Evolutionary conservation across 495 filamentous ascomycete genomes (phyloP).

Genomic region (Hyaloscypha hepaticicola): DNA sequence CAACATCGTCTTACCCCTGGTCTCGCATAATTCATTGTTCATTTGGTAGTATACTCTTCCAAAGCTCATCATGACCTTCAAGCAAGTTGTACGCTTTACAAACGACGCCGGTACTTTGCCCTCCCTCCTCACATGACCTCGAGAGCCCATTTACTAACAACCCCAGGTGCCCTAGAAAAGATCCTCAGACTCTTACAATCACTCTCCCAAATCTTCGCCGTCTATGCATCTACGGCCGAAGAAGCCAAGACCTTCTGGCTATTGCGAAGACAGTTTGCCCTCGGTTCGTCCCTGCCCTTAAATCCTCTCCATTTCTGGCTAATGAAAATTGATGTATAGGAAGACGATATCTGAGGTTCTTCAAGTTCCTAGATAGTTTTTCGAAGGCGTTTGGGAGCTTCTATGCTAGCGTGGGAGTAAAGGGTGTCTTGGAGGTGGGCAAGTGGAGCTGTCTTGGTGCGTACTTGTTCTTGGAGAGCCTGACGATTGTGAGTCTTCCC

Average conservation of each 20-base stretch:
- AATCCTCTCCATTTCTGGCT: neutral
- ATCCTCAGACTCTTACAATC: conserved; percentile 61
- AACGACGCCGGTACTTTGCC: conserved; percentile 20
- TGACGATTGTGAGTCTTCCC: conserved; percentile 35
- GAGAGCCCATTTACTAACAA: neutral
- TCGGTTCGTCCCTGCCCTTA: conserved; percentile 16
- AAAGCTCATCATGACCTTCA: conserved; percentile 23
- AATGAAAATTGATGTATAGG: conserved; percentile 32
- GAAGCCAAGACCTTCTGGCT: conserved; percentile 22
- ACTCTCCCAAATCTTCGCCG: conserved; percentile 47
- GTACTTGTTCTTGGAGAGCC: conserved; percentile 48
- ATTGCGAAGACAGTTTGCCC: conserved; percentile 22
- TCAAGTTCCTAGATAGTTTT: conserved; percentile 63
- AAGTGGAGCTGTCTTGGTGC: conserved; percentile 44
- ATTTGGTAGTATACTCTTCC: neutral
- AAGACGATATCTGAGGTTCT: conserved; percentile 60
- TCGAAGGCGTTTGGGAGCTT: conserved; percentile 38
- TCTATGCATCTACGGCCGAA: conserved; percentile 31
- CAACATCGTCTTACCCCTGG: neutral
- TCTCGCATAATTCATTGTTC: neutral
- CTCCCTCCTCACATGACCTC: conserved; percentile 7
- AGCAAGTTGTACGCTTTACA: conserved; percentile 26
- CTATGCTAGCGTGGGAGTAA: neutral
- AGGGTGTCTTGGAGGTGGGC: conserved; percentile 36
- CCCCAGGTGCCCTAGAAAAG: conserved; percentile 58